phyloP scores from a whole-genome alignment of 352 stramenopile genomes.

The Phytophthora citricola region DNA sequence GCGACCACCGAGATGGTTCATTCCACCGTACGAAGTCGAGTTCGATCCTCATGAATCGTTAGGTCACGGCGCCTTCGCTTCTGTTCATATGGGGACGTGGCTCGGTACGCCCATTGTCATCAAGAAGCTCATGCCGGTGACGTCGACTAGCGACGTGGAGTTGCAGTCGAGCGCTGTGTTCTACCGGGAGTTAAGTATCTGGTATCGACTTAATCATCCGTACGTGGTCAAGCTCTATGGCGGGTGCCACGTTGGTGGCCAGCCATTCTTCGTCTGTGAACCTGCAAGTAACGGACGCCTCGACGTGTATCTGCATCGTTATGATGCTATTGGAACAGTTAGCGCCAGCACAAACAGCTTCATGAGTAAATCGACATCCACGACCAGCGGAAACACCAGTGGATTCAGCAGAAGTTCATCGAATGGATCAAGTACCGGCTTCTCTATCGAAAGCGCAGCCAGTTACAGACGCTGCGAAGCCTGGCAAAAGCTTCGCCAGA shows the following conservation, averaged over 20 bases:
- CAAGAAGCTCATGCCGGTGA: constrained; percentile 30
- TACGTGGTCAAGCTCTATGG: constrained; percentile 47
- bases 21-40: constrained; percentile 43
- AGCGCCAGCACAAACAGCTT: constrained; percentile 8
- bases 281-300: constrained; percentile 33
- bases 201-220: constrained; percentile 39
- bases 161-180: constrained; percentile 33
- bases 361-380: constrained; percentile 16
- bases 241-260: constrained; percentile 38
- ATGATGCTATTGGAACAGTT: constrained; percentile 9
- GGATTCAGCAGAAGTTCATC: constrained; percentile 26
- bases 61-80: constrained; percentile 38
- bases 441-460: constrained; percentile 12
- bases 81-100: constrained; percentile 41
- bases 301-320: constrained; percentile 32
- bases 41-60: constrained; percentile 37
- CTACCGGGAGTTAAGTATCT: constrained; percentile 40
- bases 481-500: constrained; percentile 38
- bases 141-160: neutral
- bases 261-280: constrained; percentile 49
- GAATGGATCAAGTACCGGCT: constrained; percentile 15
- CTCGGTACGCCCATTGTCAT: constrained; percentile 42
- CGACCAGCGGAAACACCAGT: constrained; percentile 16
- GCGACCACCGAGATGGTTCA: constrained; percentile 42
- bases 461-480: constrained; percentile 28